phyloP scores from a whole-genome alignment of 2,329 filamentous ascomycete genomes.

The Pseudogymnoascus sp. region DNA sequence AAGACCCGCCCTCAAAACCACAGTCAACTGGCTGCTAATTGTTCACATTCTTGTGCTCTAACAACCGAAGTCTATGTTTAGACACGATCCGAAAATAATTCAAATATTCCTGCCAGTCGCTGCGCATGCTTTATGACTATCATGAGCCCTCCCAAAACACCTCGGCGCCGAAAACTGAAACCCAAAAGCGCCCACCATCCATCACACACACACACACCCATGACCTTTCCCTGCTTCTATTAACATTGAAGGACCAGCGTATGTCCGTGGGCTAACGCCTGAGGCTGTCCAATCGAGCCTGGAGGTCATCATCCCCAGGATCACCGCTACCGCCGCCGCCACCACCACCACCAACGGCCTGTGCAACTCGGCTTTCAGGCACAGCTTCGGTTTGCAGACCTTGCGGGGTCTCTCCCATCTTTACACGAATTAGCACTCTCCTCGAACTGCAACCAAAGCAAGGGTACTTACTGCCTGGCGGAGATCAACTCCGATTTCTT shows the following conservation, averaged over 20 bases:
- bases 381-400: conserved; percentile 69
- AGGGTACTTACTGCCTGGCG: conserved; percentile 67
- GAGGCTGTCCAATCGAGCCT: conserved; percentile 85
- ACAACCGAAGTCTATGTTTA: not conserved
- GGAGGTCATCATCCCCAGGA: conserved; percentile 76
- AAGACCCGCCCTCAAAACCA: not conserved
- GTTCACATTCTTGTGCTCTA: not conserved
- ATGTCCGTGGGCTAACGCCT: conserved; percentile 16
- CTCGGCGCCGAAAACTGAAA: not conserved
- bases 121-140: conserved; percentile 2
- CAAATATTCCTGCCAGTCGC: not conserved
- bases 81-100: not conserved
- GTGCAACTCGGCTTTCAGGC: conserved; percentile 70
- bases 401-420: conserved; percentile 89
- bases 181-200: not conserved
- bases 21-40: not conserved
- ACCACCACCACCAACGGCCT: conserved; percentile 63
- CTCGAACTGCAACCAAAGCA: not conserved
- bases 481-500: conserved; percentile 93
- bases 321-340: conserved; percentile 44
- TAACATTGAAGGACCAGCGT: not conserved
- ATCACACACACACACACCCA: not conserved
- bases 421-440: conserved; percentile 15
- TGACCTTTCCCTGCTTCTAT: not conserved
- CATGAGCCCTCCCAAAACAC: not conserved